Evolutionary conservation across 306 rosid species (phyloP), one percentile per base, ranked within the genome.

Genomic region (Trichosanthes cucumerina): DNA sequence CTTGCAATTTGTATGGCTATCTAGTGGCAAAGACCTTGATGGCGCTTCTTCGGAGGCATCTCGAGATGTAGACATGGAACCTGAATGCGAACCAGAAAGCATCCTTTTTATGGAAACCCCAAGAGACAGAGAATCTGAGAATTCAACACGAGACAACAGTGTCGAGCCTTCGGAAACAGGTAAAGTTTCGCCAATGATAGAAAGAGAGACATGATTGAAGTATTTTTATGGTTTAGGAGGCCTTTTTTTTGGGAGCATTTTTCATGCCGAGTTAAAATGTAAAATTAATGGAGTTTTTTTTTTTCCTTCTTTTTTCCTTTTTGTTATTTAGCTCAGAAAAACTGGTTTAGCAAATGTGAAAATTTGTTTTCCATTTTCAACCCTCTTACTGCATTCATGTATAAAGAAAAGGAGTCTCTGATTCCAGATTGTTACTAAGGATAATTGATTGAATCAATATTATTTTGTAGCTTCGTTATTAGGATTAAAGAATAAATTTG

Each of bases 261-360:
- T 49, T 74, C 46, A 74, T 74, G 24, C 59, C 28, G 47, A 74
- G 78, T 74, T 73, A 19, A 74, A 73, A 74, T 74, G 78, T 74
- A 74, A 50, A 74, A 74, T 74, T 74, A 74, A 74, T 74, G 78
- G 63, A 50, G 13, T 28, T 49, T 74, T 47, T 13, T 13, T 11
- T 21, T 21, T 28, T 28, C 33, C 33, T 28, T 2, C 3, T 6
- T 70, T 21, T 23, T 6, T 12, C 12, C 0, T 11, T 19, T 39
- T 70, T 64, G 5, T 7, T 26, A 52, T 31, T 31, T 74, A 74
- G 78, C 18, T 33, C 26, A 50, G 78, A 47, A 74, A 73, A 50
- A 74, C 78, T 52, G 46, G 58, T 18, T 73, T 74, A 33, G 63
- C 63, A 74, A 74, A 74, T 74, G 78, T 74, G 78, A 74, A 74